These are phyloP conservation scores for Pleurotus platypus DNA, from an alignment of 768 basidiomycete genomes.

Conservation along the genomic window DNA sequence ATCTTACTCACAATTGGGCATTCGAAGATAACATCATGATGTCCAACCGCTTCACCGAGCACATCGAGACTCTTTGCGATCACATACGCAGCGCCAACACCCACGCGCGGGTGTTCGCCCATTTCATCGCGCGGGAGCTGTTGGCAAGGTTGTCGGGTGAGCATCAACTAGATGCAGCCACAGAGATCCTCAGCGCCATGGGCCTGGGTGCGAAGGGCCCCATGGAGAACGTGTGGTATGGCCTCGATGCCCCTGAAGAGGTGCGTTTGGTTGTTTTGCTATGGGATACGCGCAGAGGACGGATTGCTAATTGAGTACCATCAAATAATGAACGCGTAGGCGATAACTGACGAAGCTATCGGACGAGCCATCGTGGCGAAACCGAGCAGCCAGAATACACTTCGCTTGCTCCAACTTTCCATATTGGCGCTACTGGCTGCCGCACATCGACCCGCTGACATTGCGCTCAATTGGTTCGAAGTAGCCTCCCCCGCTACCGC, in stretches of 20 bases:
- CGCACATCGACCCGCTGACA: constrained; percentile 41
- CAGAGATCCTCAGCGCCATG: constrained; percentile 43
- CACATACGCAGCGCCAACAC: constrained; percentile 47
- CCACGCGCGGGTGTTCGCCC: constrained; percentile 53
- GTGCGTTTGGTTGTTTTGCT: constrained; percentile 18
- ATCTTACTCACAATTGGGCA: background rate
- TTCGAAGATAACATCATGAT: constrained; percentile 58
- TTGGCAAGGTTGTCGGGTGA: constrained; percentile 53
- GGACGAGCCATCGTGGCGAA: constrained; percentile 52
- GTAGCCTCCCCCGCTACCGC: constrained; percentile 19
- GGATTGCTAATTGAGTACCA: background rate
- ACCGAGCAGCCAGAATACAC: constrained; percentile 55
- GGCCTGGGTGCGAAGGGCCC: constrained; percentile 32
- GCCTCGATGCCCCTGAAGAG: constrained; percentile 25
- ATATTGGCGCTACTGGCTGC: constrained; percentile 47
- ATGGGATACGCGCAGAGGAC: background rate
- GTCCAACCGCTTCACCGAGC: constrained; percentile 39
- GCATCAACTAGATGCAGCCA: constrained; percentile 53
- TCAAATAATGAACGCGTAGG: constrained; percentile 24
- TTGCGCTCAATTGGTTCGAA: constrained; percentile 51
- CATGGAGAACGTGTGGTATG: constrained; percentile 34
- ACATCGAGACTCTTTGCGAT: constrained; percentile 46
- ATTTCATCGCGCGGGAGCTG: constrained; percentile 62
- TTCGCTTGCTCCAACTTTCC: constrained; percentile 54
- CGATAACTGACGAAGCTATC: constrained; percentile 39